A percentile compares a stretch with the other conserved stretches of the same genome.
These are phyloP conservation scores for Castanea mollissima DNA, from an alignment of 306 rosid genomes.

Conservation along the genomic window DNA sequence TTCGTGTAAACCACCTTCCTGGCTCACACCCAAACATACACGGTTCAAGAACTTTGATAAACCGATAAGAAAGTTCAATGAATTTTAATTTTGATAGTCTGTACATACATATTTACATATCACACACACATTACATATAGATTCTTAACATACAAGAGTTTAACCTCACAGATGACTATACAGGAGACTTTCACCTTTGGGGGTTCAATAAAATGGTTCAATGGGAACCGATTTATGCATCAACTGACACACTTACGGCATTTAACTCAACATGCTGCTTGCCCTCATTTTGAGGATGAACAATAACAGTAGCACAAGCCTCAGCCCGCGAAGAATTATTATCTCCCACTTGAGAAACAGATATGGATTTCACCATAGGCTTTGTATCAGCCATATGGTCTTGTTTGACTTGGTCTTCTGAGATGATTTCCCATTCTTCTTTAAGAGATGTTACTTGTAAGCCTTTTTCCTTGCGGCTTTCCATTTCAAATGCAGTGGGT, in stretches of 20 bases:
- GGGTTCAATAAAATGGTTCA: not conserved
- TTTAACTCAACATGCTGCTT: conserved; percentile 67
- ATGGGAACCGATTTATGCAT: conserved; percentile 35
- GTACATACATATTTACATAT: not conserved
- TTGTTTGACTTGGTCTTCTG: conserved; percentile 37
- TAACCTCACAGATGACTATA: not conserved
- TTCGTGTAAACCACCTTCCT: too few species aligned
- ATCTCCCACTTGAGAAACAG: conserved; percentile 48
- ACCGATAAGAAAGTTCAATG: not conserved
- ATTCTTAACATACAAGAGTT: not conserved
- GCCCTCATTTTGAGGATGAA: conserved; percentile 63
- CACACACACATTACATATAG: not conserved
- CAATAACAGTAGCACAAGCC: conserved; percentile 50
- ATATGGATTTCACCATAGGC: conserved; percentile 48
- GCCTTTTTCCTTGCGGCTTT: conserved; percentile 54
- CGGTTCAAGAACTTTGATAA: too few species aligned
- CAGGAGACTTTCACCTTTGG: not conserved
- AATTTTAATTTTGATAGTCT: not conserved
- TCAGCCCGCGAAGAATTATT: conserved; percentile 41
- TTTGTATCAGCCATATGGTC: conserved; percentile 26
- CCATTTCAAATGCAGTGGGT: conserved; percentile 79
- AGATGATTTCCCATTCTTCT: conserved; percentile 96
- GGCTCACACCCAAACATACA: too few species aligned
- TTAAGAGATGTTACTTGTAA: conserved; percentile 68
- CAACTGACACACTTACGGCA: conserved; percentile 69